phyloP scores from a whole-genome alignment of 257 asterid genomes.

The Solanum megistacrolobum region DNA sequence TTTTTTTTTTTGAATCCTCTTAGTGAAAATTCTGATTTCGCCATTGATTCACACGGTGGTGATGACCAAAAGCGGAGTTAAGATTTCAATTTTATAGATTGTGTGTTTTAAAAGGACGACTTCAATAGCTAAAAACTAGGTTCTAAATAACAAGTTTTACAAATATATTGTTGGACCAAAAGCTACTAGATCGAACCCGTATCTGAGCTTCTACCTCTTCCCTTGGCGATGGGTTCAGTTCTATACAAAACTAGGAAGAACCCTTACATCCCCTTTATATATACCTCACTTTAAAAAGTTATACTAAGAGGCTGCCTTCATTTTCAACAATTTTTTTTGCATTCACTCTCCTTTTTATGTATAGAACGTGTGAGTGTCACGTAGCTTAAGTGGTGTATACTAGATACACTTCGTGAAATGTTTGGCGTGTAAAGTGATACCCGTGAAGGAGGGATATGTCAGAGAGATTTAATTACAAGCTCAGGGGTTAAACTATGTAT shows the following conservation, averaged over 20 bases:
- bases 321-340: neutral
- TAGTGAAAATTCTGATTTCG: too few relatives aligned
- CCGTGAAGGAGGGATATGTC: neutral
- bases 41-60: too few relatives aligned
- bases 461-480: neutral
- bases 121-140: too few relatives aligned
- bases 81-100: too few relatives aligned
- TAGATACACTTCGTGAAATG: neutral
- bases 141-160: too few relatives aligned
- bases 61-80: too few relatives aligned
- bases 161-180: too few relatives aligned
- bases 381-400: neutral
- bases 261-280: neutral
- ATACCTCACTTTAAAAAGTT: neutral
- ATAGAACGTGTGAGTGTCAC: too few relatives aligned
- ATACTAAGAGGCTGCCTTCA: neutral
- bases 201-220: too few relatives aligned
- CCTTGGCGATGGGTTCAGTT: neutral
- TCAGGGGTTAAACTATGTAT: neutral
- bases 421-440: neutral
- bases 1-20: too few relatives aligned
- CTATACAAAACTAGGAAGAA: neutral
- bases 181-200: too few relatives aligned
- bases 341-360: neutral
- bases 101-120: too few relatives aligned